Conservation (phyloP, 305 asterid genomes). For the Solanum hybrid region DNA sequence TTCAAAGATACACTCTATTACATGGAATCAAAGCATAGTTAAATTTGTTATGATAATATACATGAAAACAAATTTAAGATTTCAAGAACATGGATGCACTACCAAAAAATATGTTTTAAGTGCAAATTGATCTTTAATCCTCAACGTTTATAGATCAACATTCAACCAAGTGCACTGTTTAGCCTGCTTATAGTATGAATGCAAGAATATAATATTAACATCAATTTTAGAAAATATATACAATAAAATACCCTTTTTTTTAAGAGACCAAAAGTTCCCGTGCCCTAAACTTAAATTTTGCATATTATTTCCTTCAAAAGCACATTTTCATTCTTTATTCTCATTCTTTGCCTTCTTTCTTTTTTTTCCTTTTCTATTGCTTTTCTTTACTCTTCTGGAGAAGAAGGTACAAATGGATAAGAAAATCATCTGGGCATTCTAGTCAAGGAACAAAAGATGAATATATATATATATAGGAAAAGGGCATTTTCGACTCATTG, state of each 20-base stretch:
- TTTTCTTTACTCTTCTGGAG: neutral
- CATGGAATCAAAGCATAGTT: neutral
- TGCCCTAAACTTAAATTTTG: neutral
- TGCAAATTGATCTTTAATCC: neutral
- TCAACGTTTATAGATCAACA: neutral
- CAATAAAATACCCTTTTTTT: too few species aligned
- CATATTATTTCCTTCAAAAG: neutral
- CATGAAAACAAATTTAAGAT: neutral
- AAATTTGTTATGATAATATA: neutral
- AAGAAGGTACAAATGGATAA: neutral
- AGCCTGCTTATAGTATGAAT: neutral
- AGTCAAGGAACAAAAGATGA: neutral
- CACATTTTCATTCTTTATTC: neutral
- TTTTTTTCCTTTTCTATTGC: neutral
- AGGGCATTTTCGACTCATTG: neutral
- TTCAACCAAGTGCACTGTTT: neutral
- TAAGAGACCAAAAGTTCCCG: neutral
- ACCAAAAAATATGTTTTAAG: neutral
- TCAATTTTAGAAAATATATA: too few species aligned
- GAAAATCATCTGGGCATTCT: neutral
- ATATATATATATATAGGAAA: too few species aligned
- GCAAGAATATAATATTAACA: neutral
- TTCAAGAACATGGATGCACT: neutral
- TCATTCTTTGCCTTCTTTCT: neutral
- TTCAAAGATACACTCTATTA: neutral